Evolutionary conservation across 176 grass and related monocot species (phyloP), one percentile per base, ranked within the genome.

Genomic region (Aegilops tauschii): DNA sequence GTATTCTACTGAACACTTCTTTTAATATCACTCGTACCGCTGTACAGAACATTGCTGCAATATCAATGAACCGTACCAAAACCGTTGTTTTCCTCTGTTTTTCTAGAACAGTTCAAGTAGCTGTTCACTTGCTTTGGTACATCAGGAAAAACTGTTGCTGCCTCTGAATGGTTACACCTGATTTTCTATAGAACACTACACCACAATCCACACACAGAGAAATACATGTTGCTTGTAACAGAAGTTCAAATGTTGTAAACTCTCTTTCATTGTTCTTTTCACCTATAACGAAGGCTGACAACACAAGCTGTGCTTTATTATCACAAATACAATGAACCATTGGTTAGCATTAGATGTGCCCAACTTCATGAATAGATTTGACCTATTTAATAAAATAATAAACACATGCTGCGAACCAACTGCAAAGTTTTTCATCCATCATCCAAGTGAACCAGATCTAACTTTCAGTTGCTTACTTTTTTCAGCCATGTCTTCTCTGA

Each of bases 401-500:
- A 58, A 52, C 9, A 2, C 8, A 54, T 79, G 12, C 36, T 50
- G 50, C 31, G 6, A n/a, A 11, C 9, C 18, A 77, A 44, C 23
- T 47, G 61, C 7, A 40, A 63, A 65, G 27, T 8, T 79, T 80
- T 87, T 82, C 28, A 21, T 49, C 35, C 17, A 47, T 23, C 28
- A 52, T 68, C 25, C 25, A 62, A 11, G 30, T 37, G 44, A 32
- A 77, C 9, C 9, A 67, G 83, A 61, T 54, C 54, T 91, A 65
- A 85, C 78, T 71, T 49, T 3, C 23, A 68, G 25, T 27, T 23
- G 14, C 72, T 66, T 71, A 12, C 13, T 45, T 1, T 82, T 85
- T 91, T 84, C 84, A 97, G 97, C 92, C 25, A 99, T 99, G 94
- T 91, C 89, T 67, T 72, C 92, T 89, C 70, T 99, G 63, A 95